phyloP scores from a whole-genome alignment of 108 stramenopile genomes.

The Cyclostephanos tholiformis region DNA sequence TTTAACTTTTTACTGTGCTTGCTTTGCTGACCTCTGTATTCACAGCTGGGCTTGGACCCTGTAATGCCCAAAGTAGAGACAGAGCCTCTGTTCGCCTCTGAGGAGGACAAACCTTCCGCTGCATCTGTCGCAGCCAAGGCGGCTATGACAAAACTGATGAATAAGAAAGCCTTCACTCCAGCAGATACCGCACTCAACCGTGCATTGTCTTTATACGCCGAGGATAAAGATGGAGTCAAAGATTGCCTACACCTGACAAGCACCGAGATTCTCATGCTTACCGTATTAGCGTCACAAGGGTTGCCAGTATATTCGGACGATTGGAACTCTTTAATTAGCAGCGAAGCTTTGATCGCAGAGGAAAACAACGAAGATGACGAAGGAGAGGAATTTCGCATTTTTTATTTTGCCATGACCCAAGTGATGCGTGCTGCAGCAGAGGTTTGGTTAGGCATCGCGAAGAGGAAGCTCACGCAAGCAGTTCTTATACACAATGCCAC shows the following conservation, averaged over 20 bases:
- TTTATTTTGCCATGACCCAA: constrained; percentile 41
- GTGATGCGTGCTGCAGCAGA: constrained; percentile 44
- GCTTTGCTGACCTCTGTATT: neutral
- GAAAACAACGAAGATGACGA: constrained; percentile 35
- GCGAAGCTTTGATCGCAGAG: constrained; percentile 7
- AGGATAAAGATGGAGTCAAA: constrained; percentile 26
- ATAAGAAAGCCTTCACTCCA: constrained; percentile 31
- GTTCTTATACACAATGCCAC: constrained; percentile 2
- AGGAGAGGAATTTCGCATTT: constrained; percentile 37
- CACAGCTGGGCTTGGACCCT: constrained; percentile 53
- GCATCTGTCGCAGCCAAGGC: constrained; percentile 25
- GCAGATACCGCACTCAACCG: constrained; percentile 48
- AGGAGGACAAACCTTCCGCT: constrained; percentile 28
- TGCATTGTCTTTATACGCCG: constrained; percentile 21
- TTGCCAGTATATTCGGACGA: constrained; percentile 56
- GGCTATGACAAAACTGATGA: constrained; percentile 45
- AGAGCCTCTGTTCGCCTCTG: constrained; percentile 31
- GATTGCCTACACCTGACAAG: constrained; percentile 43
- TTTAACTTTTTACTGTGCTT: neutral
- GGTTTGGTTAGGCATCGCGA: constrained; percentile 45
- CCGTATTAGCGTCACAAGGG: constrained; percentile 59
- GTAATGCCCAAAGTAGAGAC: constrained; percentile 29
- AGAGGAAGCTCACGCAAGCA: constrained; percentile 34
- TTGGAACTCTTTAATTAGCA: constrained; percentile 40
- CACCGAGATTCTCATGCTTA: constrained; percentile 62